Base-by-base conservation (phyloP, 2,329 filamentous ascomycete species). In the Claviceps africana region DNA sequence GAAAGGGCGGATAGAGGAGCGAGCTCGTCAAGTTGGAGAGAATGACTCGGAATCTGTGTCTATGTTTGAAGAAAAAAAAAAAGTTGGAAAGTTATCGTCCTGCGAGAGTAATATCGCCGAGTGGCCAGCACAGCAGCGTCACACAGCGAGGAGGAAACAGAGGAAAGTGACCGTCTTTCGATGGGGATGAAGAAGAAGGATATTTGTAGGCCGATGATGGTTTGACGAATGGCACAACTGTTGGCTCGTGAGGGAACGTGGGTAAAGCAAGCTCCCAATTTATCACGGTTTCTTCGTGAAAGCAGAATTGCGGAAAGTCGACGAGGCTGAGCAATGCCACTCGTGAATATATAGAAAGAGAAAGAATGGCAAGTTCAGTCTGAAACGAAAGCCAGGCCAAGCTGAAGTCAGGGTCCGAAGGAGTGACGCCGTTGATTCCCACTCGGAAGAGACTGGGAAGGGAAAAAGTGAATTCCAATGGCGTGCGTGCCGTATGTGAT, bases 51-150 rank as follows among this genome's bases (percentile, higher is more conserved):
- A 8, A 17, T 44, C 15, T n/a, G n/a, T n/a, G 25, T 25, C 25
- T 25, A n/a, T 25, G 3, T 25, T 5, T 25, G 25, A 25, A 25
- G 3, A 25, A 25, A 25, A 3, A 25, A 25, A 25, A 25, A 25
- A 25, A 25, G 25, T 40, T 4, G 3, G 3, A 31, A 2, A n/a
- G 22, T 42, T 47, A 10, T 40, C 21, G 22, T 35, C 35, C 22
- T 51, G 48, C 51, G 30, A 50, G 45, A 22, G 39, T 19, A 42
- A 21, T 33, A 22, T 53, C 47, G 52, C 51, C 50, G 48, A 42
- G 54, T 59, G 55, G 57, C 58, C 56, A 37, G 56, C 57, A 59
- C 56, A 35, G 42, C 48, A 51, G 50, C 52, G 48, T 54, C 40
- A 10, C 39, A 17, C 8, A 30, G n/a, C 19, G 19, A 21, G 21